Base-by-base conservation (phyloP, 768 basidiomycete species). In the Pulveroboletus sp. region DNA sequence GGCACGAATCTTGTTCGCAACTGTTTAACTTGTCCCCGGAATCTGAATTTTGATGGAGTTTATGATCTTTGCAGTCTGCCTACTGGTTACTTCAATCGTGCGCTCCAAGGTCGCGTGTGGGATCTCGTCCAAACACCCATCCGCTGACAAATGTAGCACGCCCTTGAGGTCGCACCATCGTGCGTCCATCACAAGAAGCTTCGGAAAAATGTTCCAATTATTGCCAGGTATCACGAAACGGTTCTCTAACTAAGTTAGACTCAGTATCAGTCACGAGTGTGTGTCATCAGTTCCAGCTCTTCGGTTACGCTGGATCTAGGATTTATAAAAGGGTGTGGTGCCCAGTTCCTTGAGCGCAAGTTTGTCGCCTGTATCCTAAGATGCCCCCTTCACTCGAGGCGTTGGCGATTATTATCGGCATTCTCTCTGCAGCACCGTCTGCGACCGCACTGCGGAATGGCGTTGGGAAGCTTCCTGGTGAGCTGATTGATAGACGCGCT, bases 391-490 rank as follows among this genome's bases (percentile, higher is more conserved):
- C 42, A 39, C 35, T 51, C 39, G 57, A 24, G 29, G 24, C 41
- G 17, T 47, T 57, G 16, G 30, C 44, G 11, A n/a, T 14, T 16
- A 23, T 40, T 12, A 29, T 53, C 46, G 47, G 55, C 24, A 32
- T 64, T 35, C 36, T 64, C 27, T 54, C 31, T 11, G 10, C 20
- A 29, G 54, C 42, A 5, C 55, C 41, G 13, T 55, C 51, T 8
- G 60, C 45, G 24, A 20, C 30, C 30, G 67, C 62, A 27, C 11
- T 66, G 37, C 53, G 43, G 27, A 66, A 66, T 58, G 67, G 65
- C 13, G 67, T 67, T 30, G 65, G 65, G 5, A 67, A 57, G 44
- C 62, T 66, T 38, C 65, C 65, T 32, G 67, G 65, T 68, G 36
- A n/a, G n/a, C n/a, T n/a, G 50, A 62, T 29, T 9, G n/a, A 17